Evolutionary conservation across 1,139 yeast species (phyloP).

Genomic region (Pichia sp.): DNA sequence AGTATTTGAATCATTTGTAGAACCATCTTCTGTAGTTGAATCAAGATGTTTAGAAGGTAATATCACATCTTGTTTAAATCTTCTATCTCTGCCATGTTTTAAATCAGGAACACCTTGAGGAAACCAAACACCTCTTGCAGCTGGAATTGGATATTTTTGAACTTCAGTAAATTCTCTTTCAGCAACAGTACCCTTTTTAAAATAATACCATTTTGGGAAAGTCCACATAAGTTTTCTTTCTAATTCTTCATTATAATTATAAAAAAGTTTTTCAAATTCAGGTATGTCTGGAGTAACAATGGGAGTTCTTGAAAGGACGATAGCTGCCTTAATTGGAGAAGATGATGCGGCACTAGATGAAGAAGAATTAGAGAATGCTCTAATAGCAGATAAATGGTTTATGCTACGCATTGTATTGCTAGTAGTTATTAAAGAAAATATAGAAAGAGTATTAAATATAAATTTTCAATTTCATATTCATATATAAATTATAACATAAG

Average conservation of each 20-base stretch:
- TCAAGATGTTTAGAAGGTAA: slow-evolving; percentile 54
- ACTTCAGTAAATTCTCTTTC: slow-evolving; percentile 75
- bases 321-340: slow-evolving; percentile 32
- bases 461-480: no score
- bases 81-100: slow-evolving; percentile 81
- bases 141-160: slow-evolving; percentile 68
- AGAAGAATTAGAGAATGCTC: slow-evolving; percentile 3
- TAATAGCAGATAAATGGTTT: background rate
- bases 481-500: no score
- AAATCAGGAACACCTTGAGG: slow-evolving; percentile 82
- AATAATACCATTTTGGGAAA: slow-evolving; percentile 89
- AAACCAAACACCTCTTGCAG: slow-evolving; percentile 69
- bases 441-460: no score
- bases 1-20: slow-evolving; percentile 51
- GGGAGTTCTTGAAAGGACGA: slow-evolving; percentile 76
- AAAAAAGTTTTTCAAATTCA: slow-evolving; percentile 68
- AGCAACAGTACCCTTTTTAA: slow-evolving; percentile 81
- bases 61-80: slow-evolving; percentile 66
- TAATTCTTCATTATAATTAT: slow-evolving; percentile 76
- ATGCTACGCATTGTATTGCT: no score
- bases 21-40: slow-evolving; percentile 33
- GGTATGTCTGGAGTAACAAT: slow-evolving; percentile 72
- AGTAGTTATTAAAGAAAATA: no score
- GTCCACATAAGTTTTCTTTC: slow-evolving; percentile 96
- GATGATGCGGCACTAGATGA: background rate